Evolutionary conservation across 2,329 filamentous ascomycete species (phyloP).

Genomic region (Ustilaginoidea virens): DNA sequence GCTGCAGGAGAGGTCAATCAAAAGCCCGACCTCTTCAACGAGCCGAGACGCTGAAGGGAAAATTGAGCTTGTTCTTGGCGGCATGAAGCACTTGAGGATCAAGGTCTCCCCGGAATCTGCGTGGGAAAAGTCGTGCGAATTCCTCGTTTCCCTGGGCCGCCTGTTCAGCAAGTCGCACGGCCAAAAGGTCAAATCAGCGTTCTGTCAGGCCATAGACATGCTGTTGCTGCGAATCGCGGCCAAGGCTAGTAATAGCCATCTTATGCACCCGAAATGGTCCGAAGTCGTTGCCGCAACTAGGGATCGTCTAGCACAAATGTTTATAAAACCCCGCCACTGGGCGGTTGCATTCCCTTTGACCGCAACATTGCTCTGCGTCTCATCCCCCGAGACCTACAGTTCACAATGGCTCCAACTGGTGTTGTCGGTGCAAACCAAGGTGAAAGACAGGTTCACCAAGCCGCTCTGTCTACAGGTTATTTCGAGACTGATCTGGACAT

Average conservation of each 20-base stretch:
- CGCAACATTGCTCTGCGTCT: conserved; percentile 75
- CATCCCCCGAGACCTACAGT: conserved; percentile 67
- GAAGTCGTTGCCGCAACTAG: conserved; percentile 69
- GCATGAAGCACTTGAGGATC: conserved; percentile 80
- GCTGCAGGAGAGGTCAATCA: conserved; percentile 59
- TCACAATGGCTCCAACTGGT: conserved; percentile 78
- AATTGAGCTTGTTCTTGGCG: conserved; percentile 73
- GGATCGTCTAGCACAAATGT: conserved; percentile 66
- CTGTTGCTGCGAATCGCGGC: conserved; percentile 78
- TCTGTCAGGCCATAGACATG: conserved; percentile 81
- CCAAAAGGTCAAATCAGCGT: conserved; percentile 80
- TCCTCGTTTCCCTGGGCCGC: conserved; percentile 65
- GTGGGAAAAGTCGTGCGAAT: conserved; percentile 81
- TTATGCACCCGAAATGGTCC: conserved; percentile 72
- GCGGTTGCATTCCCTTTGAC: conserved; percentile 74
- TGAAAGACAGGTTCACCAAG: conserved; percentile 70
- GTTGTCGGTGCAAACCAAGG: conserved; percentile 58
- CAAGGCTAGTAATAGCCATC: conserved; percentile 57
- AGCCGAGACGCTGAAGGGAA: conserved; percentile 61
- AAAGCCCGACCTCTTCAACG: conserved; percentile 40
- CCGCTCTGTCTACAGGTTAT: conserved; percentile 77
- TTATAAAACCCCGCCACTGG: conserved; percentile 90
- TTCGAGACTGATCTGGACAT: conserved; percentile 85
- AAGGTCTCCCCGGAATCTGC: conserved; percentile 55
- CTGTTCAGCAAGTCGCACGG: conserved; percentile 79